phyloP scores from a whole-genome alignment of 495 filamentous ascomycete genomes.

The Penicillium pancosmium region DNA sequence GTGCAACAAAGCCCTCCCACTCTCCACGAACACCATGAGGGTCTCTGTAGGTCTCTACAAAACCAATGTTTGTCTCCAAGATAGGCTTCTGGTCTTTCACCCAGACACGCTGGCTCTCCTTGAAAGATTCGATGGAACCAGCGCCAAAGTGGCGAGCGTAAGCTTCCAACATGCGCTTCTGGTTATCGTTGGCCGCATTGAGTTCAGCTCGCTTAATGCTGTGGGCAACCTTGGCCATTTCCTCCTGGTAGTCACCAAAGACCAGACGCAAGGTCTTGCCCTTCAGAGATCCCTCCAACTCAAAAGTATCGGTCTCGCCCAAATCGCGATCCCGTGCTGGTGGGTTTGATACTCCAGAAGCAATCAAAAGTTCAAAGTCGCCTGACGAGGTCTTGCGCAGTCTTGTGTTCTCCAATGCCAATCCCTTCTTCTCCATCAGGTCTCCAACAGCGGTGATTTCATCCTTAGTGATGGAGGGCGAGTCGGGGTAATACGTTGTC shows the following conservation, averaged over 20 bases:
- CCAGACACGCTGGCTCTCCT: conserved; percentile 89
- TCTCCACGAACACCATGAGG: conserved; percentile 92
- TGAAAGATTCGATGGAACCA: conserved; percentile 85
- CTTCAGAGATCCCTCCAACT: conserved; percentile 60
- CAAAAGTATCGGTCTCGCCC: conserved; percentile 65
- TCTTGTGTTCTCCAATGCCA: conserved; percentile 85
- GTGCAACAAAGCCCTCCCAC: conserved; percentile 91
- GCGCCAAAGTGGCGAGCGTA: conserved; percentile 84
- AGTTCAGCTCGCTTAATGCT: conserved; percentile 72
- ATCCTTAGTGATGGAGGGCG: conserved; percentile 77
- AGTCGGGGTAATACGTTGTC: conserved; percentile 91
- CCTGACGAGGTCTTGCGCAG: conserved; percentile 72
- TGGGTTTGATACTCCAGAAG: conserved; percentile 64
- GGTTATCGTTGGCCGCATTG: conserved; percentile 80
- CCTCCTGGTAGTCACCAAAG: conserved; percentile 79
- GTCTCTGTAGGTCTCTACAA: conserved; percentile 95
- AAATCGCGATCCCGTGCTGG: conserved; percentile 67
- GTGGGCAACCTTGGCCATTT: conserved; percentile 78
- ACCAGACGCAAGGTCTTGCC: conserved; percentile 76
- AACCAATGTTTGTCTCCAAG: conserved; percentile 91
- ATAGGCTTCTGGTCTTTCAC: conserved; percentile 87
- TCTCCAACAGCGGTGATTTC: conserved; percentile 75
- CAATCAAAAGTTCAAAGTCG: conserved; percentile 81
- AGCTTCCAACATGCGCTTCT: conserved; percentile 78
- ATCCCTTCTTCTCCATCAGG: conserved; percentile 73